A percentile compares a stretch with the other conserved stretches of the same genome.
Conservation (phyloP, 306 rosid species). For the Rubus parviflorus region DNA sequence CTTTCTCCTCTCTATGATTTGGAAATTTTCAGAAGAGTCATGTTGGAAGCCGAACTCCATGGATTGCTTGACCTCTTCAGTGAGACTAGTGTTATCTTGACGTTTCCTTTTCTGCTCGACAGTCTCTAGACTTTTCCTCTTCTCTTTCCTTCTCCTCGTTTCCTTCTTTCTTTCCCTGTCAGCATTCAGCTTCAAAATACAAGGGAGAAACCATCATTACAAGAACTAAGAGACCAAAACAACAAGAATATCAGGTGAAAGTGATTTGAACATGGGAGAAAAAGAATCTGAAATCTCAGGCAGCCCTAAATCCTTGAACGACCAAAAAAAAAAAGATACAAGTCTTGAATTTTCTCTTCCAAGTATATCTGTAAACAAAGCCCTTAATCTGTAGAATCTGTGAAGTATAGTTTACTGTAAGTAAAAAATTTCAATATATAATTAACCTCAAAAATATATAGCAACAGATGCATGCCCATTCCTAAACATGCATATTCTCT, state of each 20-base stretch:
- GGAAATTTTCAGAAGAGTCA: neutral
- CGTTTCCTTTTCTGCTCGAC: constrained; percentile 1
- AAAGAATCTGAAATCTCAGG: neutral
- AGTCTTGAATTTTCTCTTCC: neutral
- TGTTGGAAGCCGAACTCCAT: neutral
- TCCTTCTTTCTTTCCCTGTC: neutral
- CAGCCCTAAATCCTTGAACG: neutral
- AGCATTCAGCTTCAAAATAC: neutral
- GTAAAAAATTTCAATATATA: too few species aligned
- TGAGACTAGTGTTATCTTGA: neutral
- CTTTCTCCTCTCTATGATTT: neutral
- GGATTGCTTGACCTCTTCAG: neutral
- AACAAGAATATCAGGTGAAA: neutral
- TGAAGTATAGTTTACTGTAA: neutral
- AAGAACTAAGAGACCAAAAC: neutral
- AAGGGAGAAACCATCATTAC: neutral
- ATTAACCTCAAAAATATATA: too few species aligned
- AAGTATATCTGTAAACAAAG: neutral
- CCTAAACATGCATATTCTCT: neutral
- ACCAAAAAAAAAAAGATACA: neutral
- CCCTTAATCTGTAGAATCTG: neutral
- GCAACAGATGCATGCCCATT: neutral
- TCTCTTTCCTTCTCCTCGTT: constrained; percentile 7
- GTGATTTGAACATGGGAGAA: neutral
- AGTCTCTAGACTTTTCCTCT: neutral